Conservation (phyloP, 805 yeast species). For the Ogataea salicorniae region DNA sequence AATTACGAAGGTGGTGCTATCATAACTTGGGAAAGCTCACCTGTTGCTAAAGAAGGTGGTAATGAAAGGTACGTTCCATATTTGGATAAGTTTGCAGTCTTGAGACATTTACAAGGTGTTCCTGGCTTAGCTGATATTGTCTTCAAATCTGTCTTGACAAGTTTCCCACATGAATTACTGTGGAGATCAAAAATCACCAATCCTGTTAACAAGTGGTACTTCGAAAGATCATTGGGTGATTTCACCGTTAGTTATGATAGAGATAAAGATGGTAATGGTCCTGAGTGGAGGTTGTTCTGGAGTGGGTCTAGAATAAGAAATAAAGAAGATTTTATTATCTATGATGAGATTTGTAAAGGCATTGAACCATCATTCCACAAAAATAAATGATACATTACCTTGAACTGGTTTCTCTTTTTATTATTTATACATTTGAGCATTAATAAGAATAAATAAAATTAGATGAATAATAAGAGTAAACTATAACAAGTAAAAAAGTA, state of each 20-base stretch:
- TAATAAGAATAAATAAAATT: background rate
- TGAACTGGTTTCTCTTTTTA: background rate
- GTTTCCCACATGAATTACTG: constrained; percentile 66
- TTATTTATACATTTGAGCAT: background rate
- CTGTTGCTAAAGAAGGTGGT: constrained; percentile 3
- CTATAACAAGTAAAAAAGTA: background rate
- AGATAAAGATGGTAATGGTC: background rate
- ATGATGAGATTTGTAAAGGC: constrained; percentile 45
- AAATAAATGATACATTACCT: background rate
- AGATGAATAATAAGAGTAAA: background rate
- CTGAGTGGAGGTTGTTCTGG: constrained; percentile 37
- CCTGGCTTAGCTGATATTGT: constrained; percentile 92
- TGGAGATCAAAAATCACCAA: constrained; percentile 88
- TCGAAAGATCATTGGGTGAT: constrained; percentile 80
- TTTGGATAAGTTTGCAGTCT: constrained; percentile 90
- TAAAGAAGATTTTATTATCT: constrained; percentile 38
- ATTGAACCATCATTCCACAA: constrained; percentile 52
- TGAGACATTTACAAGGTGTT: constrained; percentile 78
- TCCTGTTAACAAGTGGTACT: constrained; percentile 97
- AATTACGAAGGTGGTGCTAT: constrained; percentile 96
- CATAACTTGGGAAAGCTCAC: constrained; percentile 65
- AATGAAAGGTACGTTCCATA: constrained; percentile 50
- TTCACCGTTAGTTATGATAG: constrained; percentile 31
- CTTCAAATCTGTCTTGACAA: constrained; percentile 68
- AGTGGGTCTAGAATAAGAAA: constrained; percentile 32